Percentiles rank a stretch among this genome's conserved stretches.
Evolutionary conservation across 257 asterid genomes (phyloP).

Genomic region (Solanum bukasovii): DNA sequence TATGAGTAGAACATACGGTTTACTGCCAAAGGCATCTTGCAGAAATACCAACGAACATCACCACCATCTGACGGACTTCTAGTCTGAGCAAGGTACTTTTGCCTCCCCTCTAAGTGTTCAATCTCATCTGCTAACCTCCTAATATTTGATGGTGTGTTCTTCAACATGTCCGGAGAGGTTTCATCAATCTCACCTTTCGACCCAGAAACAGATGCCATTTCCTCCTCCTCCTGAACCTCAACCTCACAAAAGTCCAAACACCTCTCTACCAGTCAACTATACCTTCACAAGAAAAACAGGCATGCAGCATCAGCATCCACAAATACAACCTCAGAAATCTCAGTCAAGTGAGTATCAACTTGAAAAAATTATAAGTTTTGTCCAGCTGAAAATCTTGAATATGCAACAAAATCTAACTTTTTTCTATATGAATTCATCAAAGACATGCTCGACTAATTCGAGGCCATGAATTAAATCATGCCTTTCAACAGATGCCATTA

Average conservation of each 20-base stretch:
- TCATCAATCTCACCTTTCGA: constrained; percentile 25
- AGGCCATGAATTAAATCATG: not conserved
- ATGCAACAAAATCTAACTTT: not conserved
- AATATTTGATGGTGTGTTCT: constrained; percentile 90
- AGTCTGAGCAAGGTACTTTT: constrained; percentile 84
- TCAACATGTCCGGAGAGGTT: constrained; percentile 66
- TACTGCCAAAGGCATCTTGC: constrained; percentile 60
- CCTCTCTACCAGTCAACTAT: not conserved
- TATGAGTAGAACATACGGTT: constrained; percentile 44
- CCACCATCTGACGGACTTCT: constrained; percentile 91
- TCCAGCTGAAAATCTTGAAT: not conserved
- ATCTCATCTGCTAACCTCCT: constrained; percentile 71
- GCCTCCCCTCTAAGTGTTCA: constrained; percentile 78
- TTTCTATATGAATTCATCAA: not conserved
- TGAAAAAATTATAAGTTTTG: not conserved
- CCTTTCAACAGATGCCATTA: not conserved
- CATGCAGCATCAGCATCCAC: not conserved
- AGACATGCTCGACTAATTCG: not conserved
- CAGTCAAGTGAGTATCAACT: not conserved
- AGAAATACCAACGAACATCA: constrained; percentile 92
- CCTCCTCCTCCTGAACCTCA: not conserved
- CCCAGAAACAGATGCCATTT: constrained; percentile 15
- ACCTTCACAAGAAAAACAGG: not conserved
- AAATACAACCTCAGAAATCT: not conserved
- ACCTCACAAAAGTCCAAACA: not conserved